Conservation (phyloP, 2,329 filamentous ascomycete genomes). For the Thielaviopsis populi region DNA sequence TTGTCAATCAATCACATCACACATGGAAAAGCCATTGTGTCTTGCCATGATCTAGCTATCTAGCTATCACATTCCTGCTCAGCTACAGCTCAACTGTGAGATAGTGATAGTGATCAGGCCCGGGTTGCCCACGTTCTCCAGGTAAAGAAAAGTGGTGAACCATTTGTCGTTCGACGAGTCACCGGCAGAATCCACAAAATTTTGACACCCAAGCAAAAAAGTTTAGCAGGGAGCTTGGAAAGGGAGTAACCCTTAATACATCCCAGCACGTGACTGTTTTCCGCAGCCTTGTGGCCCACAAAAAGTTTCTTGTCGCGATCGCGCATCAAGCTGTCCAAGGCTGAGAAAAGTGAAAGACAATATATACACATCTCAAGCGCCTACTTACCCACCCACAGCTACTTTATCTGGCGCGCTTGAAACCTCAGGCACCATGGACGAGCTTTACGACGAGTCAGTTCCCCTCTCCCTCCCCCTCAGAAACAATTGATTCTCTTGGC, state of each 20-base stretch:
- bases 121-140: background rate
- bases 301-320: conserved; percentile 18
- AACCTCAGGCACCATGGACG: conserved; percentile 53
- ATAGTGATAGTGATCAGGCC: too few species aligned
- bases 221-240: background rate
- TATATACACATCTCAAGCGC: conserved; percentile 1
- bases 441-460: conserved; percentile 84
- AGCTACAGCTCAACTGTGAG: too few species aligned
- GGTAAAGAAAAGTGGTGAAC: background rate
- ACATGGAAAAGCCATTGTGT: background rate
- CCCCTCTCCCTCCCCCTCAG: background rate
- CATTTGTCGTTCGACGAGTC: background rate
- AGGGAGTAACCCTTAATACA: background rate
- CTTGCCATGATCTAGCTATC: background rate
- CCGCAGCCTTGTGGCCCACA: conserved; percentile 17
- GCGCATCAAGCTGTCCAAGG: conserved; percentile 15
- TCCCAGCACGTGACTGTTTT: conserved; percentile 5
- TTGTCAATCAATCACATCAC: background rate
- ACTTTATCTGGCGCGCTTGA: background rate
- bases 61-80: too few species aligned
- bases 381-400: background rate
- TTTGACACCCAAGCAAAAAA: background rate
- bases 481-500: background rate
- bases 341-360: conserved; percentile 7
- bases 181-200: background rate